Conservation (phyloP, 2,329 filamentous ascomycete genomes). For the Parafenestella ontariensis region DNA sequence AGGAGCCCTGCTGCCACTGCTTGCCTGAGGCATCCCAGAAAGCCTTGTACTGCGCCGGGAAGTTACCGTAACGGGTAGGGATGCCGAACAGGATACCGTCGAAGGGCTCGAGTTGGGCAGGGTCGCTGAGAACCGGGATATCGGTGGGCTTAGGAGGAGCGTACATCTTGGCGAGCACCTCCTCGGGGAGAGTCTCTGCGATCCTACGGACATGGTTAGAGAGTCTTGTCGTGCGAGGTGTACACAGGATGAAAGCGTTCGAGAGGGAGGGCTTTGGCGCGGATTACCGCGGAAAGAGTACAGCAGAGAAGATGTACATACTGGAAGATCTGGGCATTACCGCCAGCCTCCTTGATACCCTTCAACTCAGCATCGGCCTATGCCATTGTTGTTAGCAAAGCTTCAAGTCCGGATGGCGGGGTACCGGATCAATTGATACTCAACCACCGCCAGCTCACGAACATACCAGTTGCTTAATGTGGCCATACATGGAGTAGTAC, state of each 20-base stretch:
- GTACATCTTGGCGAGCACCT: constrained; percentile 89
- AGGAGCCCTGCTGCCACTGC: constrained; percentile 80
- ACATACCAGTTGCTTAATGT: constrained; percentile 44
- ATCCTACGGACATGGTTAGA: constrained; percentile 58
- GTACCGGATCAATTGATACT: background rate
- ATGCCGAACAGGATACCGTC: constrained; percentile 93
- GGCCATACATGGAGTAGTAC: constrained; percentile 59
- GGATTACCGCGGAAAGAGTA: background rate
- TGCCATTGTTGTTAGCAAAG: constrained; percentile 4
- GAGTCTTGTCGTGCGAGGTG: no score
- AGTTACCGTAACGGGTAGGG: constrained; percentile 96
- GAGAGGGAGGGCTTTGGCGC: background rate
- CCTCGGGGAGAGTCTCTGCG: constrained; percentile 82
- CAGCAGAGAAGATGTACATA: constrained; percentile 49
- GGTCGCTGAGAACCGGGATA: constrained; percentile 67
- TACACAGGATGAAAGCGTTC: background rate
- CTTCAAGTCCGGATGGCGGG: background rate
- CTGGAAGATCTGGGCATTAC: constrained; percentile 82
- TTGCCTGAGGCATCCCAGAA: constrained; percentile 91
- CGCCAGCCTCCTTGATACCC: constrained; percentile 88
- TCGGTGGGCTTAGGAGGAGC: constrained; percentile 76
- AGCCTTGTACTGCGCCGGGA: constrained; percentile 92
- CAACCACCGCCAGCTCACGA: background rate
- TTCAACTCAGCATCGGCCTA: constrained; percentile 91
- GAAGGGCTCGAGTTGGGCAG: constrained; percentile 72